Percentiles rank a stretch among this genome's conserved stretches.
Conservation (phyloP, 2,329 filamentous ascomycete species). For the Colletotrichum sp. region DNA sequence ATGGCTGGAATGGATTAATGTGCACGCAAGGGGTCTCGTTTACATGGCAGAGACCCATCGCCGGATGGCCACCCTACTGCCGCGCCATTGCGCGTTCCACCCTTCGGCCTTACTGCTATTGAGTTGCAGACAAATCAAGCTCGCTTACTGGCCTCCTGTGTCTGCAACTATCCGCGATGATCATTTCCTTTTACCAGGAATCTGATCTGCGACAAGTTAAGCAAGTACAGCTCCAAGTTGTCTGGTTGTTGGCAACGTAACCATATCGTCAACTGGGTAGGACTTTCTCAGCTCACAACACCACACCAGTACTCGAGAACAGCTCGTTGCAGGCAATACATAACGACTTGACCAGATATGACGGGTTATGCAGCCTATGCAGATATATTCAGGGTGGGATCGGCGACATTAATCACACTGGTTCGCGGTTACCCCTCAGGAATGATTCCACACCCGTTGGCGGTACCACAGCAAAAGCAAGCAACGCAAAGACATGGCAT, state of each 20-base stretch:
- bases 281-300: background rate
- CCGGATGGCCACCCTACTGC: background rate
- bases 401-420: background rate
- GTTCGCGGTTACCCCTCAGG: background rate
- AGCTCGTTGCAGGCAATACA: background rate
- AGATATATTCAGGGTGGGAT: background rate
- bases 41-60: background rate
- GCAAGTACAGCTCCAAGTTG: background rate
- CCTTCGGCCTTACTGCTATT: background rate
- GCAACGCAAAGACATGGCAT: background rate
- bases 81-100: background rate
- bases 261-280: background rate
- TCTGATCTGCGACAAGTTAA: background rate
- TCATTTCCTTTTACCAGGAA: background rate
- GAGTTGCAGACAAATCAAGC: background rate
- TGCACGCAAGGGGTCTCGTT: background rate
- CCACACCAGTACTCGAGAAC: background rate
- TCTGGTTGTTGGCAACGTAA: background rate
- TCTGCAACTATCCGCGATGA: background rate
- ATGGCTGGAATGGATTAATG: background rate
- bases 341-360: background rate
- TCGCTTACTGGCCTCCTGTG: background rate
- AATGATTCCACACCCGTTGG: background rate
- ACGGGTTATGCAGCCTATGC: slow-evolving; percentile 2
- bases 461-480: background rate